Evolutionary conservation across 129 eudicot species (phyloP).

Genomic region (Flaveria linearis): DNA sequence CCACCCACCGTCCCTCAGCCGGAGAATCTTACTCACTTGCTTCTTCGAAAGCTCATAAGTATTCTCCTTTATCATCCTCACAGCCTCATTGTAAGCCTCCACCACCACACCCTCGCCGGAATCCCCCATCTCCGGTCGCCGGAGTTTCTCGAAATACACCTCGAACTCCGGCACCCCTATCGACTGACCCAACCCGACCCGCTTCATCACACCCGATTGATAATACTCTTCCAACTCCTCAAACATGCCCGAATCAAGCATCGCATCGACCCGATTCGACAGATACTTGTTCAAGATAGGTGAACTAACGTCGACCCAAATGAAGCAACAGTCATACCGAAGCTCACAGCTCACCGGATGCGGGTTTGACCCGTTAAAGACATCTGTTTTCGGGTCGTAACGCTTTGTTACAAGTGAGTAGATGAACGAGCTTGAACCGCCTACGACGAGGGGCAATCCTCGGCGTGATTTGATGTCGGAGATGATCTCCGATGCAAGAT

Average conservation of each 20-base stretch:
- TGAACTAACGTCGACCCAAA: constrained; percentile 59
- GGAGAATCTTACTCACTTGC: constrained; percentile 71
- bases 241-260: constrained; percentile 78
- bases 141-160: constrained; percentile 32
- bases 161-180: constrained; percentile 77
- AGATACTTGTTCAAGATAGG: constrained; percentile 59
- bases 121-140: no score
- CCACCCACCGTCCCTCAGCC: constrained; percentile 77
- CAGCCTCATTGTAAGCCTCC: constrained; percentile 54
- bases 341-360: constrained; percentile 38
- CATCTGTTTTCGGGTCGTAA: constrained; percentile 47
- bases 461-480: constrained; percentile 39
- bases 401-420: constrained; percentile 51
- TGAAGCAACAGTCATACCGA: constrained; percentile 64
- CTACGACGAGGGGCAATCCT: constrained; percentile 55
- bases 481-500: constrained; percentile 36
- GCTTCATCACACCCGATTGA: constrained; percentile 21
- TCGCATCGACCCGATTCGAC: constrained; percentile 71
- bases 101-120: no score
- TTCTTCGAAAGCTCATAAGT: constrained; percentile 71
- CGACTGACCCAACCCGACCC: constrained; percentile 54
- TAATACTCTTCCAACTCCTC: constrained; percentile 55
- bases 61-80: constrained; percentile 65
- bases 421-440: constrained; percentile 80
- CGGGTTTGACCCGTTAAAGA: constrained; percentile 40